Evolutionary conservation across 1,284 basidiomycete species (phyloP), one percentile per base, ranked within the genome.

Genomic region (Volvariella surrecta): DNA sequence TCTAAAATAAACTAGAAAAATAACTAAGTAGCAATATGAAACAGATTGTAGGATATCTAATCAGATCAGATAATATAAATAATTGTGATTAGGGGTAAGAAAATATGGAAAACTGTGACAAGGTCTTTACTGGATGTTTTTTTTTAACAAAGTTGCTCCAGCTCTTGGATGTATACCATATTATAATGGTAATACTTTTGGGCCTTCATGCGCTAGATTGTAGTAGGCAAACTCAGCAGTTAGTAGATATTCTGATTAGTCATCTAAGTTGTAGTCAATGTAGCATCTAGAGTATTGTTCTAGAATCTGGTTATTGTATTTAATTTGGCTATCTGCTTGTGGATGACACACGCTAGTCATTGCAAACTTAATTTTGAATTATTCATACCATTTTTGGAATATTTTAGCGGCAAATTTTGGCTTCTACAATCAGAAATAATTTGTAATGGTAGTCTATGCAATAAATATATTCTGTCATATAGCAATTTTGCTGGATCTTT

Each of bases 401-500:
- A 41, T 28, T 3, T 32, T 34, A 15, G 40, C 24, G 9, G 17
- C 22, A 31, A 41, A 41, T 15, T 28, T 15, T 4, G 40, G n/a
- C n/a, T 16, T 3, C 40, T 28, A 24, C 40, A n/a, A 16, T 41
- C 40, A 41, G 19, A 22, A 11, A 24, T 31, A 4, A 41, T 31
- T 10, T 24, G 4, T 16, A 28, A 17, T 6, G 40, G 40, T 4
- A 41, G 17, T 6, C 40, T 28, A 17, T 41, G 40, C 11, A 30
- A n/a, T 10, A 17, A 17, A 19, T 10, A 41, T 4, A 41, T 31
- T 4, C 28, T 10, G 22, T 41, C 40, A n/a, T 10, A 4, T 15
- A 7, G 31, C 4, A 41, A 10, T 18, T 4, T 13, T 4, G 40
- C 24, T 11, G 31, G 4, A 22, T 32, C 32, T 46, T 49, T 45